Base-by-base conservation (phyloP, 495 filamentous ascomycete genomes). In the Lasiosphaeriaceae sp. region DNA sequence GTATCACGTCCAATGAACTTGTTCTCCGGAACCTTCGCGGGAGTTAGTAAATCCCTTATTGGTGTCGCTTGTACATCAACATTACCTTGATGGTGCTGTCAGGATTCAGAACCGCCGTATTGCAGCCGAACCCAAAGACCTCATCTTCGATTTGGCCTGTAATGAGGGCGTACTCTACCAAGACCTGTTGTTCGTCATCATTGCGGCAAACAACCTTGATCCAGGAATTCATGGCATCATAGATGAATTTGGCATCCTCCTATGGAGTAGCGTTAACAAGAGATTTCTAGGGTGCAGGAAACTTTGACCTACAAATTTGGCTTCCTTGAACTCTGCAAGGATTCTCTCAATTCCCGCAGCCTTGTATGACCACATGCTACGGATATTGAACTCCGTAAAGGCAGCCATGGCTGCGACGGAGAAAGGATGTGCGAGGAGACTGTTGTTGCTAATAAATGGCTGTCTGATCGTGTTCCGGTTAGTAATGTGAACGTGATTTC, bases 201-300 rank as follows among this genome's bases (percentile, higher is more conserved):
- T 63, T 37, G 5, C 43, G 23, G 43, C 77, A 80, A 8, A 53
- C 63, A 6, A 77, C 26, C 17, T 56, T 67, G 31, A 76, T 63
- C 39, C 59, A 68, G 5, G 54, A 26, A 12, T 62, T 50, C 9
- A 65, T 31, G 16, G 43, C 9, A 24, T 74, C 62, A 53, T 71
- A 79, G 2, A 53, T 52, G 20, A 56, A 66, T 41, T 55, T 55
- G 49, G 72, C 73, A 37, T 60, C 21, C 35, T 47, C 16, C 61
- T 56, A 12, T 4, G 16, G 5, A 2, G 8, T 16, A 5, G n/a
- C 7, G 39, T 43, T 17, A 43, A 17, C n/a, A 16, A 11, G 16
- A 14, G 14, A 17, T 17, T 4, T 43, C 4, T 14, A 43, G 16
- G 7, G 16, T 11, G 14, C 4, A 17, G 12, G 39, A 4, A 12